Base-by-base conservation (phyloP, 2,329 filamentous ascomycete genomes). In the Diaporthe sp. region DNA sequence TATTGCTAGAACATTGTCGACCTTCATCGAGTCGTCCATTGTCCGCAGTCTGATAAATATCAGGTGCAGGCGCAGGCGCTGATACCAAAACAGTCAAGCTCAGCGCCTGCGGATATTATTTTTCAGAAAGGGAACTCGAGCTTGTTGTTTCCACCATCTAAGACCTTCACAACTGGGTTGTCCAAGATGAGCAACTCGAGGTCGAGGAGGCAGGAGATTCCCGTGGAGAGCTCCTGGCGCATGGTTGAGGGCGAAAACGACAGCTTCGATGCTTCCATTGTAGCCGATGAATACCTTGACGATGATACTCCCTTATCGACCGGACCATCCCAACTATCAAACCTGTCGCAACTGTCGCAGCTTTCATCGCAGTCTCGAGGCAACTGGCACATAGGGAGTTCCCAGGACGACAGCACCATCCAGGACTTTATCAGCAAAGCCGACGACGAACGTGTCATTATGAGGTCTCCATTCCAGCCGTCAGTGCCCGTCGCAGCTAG, bases 201-300 rank as follows among this genome's bases (percentile, higher is more conserved):
- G 60, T 44, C 72, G 25, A 74, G 78, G 72, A 77, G 78, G 74
- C 81, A 80, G 71, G 79, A 81, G 31, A 80, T 87, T 22, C 86
- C 86, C 49, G 85, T 90, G 57, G 88, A 90, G 77, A 87, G 87
- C 78, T 91, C 90, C 28, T 92, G 90, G 90, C 90, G 90, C 78
- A 86, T 92, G 83, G 89, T 92, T 17, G 90, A 92, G 75, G 89
- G 86, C 80, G 90, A 91, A 74, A 87, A 91, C 81, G 90, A 91
- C 80, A 91, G 89, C 79, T 91, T 91, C 80, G 90, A 90, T 78
- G 90, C 89, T 8, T 87, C 87, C 13, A 84, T 90, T 72, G 82
- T 90, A 22, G 86, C 87, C 10, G 85, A 86, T 47, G 81, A 87
- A 42, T 82, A 82, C 49, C 84, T 85, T 60, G 86, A 87, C 58